Base-by-base conservation (phyloP, 2,329 filamentous ascomycete genomes). In the Aureobasidium mangrovei region DNA sequence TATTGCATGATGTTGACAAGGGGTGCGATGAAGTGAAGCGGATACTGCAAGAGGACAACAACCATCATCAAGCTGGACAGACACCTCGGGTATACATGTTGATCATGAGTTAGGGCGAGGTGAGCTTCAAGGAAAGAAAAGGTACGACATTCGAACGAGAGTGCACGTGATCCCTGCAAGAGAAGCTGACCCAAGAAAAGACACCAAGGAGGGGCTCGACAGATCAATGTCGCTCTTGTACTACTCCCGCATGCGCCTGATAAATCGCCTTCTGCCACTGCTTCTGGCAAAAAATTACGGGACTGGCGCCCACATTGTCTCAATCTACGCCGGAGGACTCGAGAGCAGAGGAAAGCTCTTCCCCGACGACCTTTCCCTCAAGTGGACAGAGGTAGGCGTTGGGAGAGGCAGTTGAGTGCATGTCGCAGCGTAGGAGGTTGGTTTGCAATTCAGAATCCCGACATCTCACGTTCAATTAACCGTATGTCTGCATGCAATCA, bases 11-110 rank as follows among this genome's bases (percentile, higher is more conserved):
- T 18, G 66, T 69, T 39, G 67, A 70, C 43, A 43, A 54, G n/a
- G 62, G 64, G 0, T 70, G 67, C 47, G 48, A 59, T 2, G 44
- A 63, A n/a, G 65, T 74, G 31, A 54, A 36, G 9, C 38, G 32
- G 4, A 44, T 54, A 9, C 54, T 61, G 43, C 18, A 54, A 7
- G 9, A 51, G 10, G 42, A 33, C 3, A 9, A 27, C n/a, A 4
- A n/a, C 7, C 28, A n/a, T 3, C 18, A 40, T 7, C 18, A 51
- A 12, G 35, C 52, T 1, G 62, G 57, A 45, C 64, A 69, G 44
- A 56, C 59, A 27, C n/a, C 33, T 3, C 60, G 61, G 40, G 58
- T 75, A 3, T 71, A 74, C 55, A 41, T 74, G 3, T 61, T 75
- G 18, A 66, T 69, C 58, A 62, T 71, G 64, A 70, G 65, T 10